Base-by-base conservation (phyloP, 495 filamentous ascomycete genomes). In the Xylaria longipes region DNA sequence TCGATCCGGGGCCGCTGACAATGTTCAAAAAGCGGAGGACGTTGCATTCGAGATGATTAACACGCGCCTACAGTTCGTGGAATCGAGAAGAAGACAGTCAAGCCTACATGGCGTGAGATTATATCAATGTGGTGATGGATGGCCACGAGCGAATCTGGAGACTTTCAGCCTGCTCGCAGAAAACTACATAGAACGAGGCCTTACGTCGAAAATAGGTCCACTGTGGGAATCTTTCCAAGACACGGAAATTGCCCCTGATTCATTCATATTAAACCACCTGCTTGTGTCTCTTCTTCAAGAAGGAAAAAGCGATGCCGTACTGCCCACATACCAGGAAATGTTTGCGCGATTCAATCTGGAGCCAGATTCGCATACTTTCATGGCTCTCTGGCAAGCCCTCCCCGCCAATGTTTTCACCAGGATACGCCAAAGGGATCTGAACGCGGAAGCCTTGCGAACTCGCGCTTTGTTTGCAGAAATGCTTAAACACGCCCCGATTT, bases 11-110 rank as follows among this genome's bases (percentile, higher is more conserved):
- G 85, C 76, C 14, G 82, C 84, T 15, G 80, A 80, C 35, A 82
- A 87, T 41, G 78, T 85, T 64, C 80, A 87, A 48, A 89, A 89
- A 72, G 93, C 91, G 25, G 92, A 94, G 75, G 81, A 86, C 17
- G 81, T 93, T 41, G 91, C 87, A n/a, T 94, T 91, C 92, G 81
- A 85, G 39, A 94, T 95, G 93, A 89, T 95, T 45, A 85, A 88
- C 67, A 79, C 86, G 20, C 87, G 93, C 58, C 80, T 93, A 64
- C 85, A 89, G 46, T 85, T 86, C 64, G 87, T 91, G 50, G 79
- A 84, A 77, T 70, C 78, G 39, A 82, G 43, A 72, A 73, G n/a
- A 71, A 74, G 77, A 62, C 52, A 74, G 74, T n/a, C 57, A 71
- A 33, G 63, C 61, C 57, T 69, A 74, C 80, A 52, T 77, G 83